A percentile compares a stretch with the other conserved stretches of the same genome.
phyloP scores from a whole-genome alignment of 345 rosid genomes.

The Anastatica hierochuntica region DNA sequence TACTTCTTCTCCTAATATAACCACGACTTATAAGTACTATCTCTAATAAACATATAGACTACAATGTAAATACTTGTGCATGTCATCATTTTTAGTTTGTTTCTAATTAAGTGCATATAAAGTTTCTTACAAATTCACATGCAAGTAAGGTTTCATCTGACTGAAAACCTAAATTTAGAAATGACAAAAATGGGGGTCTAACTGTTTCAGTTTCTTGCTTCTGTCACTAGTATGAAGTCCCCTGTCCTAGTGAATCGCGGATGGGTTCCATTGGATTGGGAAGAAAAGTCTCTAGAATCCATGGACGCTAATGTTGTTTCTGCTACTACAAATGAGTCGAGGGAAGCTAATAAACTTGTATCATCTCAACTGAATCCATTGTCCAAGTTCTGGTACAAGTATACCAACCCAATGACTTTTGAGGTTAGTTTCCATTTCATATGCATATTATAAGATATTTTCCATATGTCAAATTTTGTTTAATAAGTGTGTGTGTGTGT shows the following conservation, averaged over 20 bases:
- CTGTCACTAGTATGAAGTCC: conserved; percentile 44
- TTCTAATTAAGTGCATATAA: too few relatives aligned
- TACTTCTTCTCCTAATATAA: too few relatives aligned
- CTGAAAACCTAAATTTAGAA: too few relatives aligned
- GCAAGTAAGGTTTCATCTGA: too few relatives aligned
- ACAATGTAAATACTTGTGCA: too few relatives aligned
- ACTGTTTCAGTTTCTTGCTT: neutral
- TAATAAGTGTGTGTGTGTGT: neutral
- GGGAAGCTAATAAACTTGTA: conserved; percentile 23
- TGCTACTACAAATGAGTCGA: conserved; percentile 14
- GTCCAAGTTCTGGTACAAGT: conserved; percentile 50
- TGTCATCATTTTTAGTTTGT: too few relatives aligned
- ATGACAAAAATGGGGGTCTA: too few relatives aligned
- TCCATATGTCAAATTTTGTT: neutral
- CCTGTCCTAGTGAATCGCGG: conserved; percentile 82
- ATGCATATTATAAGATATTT: too few relatives aligned
- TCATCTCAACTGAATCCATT: conserved; percentile 22
- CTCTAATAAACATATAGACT: too few relatives aligned
- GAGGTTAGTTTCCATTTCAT: conserved; percentile 32
- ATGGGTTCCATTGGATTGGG: conserved; percentile 87
- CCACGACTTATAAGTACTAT: too few relatives aligned
- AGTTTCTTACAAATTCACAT: too few relatives aligned
- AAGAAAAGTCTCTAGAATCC: conserved; percentile 36
- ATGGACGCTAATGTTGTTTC: conserved; percentile 10
- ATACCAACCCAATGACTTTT: conserved; percentile 19